Base-by-base conservation (phyloP, 129 eudicot species). In the Lactuca sativa region DNA sequence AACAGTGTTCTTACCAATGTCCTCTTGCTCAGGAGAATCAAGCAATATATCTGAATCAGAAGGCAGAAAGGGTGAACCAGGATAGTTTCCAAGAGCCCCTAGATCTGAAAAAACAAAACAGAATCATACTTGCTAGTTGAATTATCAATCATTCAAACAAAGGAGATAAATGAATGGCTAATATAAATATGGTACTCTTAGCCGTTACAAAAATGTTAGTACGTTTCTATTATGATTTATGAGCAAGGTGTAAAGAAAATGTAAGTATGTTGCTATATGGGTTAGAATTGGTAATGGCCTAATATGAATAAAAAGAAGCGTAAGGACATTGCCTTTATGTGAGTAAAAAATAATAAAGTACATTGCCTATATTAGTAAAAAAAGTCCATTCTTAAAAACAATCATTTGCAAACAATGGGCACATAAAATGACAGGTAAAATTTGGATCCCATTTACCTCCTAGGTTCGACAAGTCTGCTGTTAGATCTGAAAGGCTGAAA, bases 11-110 rank as follows among this genome's bases (percentile, higher is more conserved):
- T 67, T 80, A 93, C 98, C 95, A 72, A 93, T 83, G 80, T 87
- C 97, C 18, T 93, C 97, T 69, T 80, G 96, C 64, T 92, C 95
- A 0, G 98, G 98, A 82, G 97, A 90, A 78, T 93, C 90, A 33
- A 93, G 98, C 72, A 93, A 77, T 77, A 93, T 87, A 77, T 93
- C 98, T 36, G 98, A 93, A 87, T 93, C 98, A 78, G 98, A 93
- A 64, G 83, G 96, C 77, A 93, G 76, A 68, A 89, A 93, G 1
- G 98, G 97, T 12, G 98, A 93, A 73, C 96, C 92, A 41, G 97
- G 90, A 83, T 93, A 93, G 74, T 93, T 93, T 79, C 98, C 98
- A 68, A 90, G 89, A 44, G 95, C 87, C 68, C 83, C 83, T 41
- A 79, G 56, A 83, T 93, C 98, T 93, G 90, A 58, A 81, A 33